These are phyloP conservation scores for Murraya paniculata DNA, from an alignment of 345 rosid species.

Conservation along the genomic window DNA sequence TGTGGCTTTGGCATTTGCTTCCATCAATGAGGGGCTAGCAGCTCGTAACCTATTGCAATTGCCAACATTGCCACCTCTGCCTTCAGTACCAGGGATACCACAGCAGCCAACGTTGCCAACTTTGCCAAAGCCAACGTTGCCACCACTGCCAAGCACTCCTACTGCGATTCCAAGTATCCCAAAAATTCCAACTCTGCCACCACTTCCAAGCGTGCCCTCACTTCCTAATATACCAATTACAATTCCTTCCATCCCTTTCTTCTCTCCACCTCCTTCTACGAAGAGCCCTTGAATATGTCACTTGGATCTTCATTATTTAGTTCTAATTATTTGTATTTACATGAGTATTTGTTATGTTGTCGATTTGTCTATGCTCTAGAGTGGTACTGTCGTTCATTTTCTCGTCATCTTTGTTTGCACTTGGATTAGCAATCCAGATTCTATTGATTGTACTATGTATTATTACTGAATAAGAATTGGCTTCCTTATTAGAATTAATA, in stretches of 20 bases:
- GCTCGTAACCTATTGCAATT: slow-evolving; percentile 23
- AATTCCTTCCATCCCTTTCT: slow-evolving; percentile 36
- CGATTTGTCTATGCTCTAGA: too few relatives aligned
- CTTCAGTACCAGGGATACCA: slow-evolving; percentile 16
- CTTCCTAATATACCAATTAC: slow-evolving; percentile 27
- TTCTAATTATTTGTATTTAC: too few relatives aligned
- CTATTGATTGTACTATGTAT: too few relatives aligned
- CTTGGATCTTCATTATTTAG: neutral
- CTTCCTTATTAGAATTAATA: neutral
- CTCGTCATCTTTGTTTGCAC: too few relatives aligned
- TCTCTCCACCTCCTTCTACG: slow-evolving; percentile 32
- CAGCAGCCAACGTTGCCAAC: neutral
- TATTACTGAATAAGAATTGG: neutral
- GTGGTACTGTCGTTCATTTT: too few relatives aligned
- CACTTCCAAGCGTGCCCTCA: slow-evolving; percentile 27
- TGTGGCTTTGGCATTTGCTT: slow-evolving; percentile 14
- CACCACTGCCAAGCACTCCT: neutral
- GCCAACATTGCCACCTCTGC: slow-evolving; percentile 1
- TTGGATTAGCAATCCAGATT: too few relatives aligned
- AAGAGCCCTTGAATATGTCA: slow-evolving; percentile 15
- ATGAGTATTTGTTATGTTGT: too few relatives aligned
- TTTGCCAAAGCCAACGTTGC: neutral
- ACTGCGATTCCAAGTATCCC: slow-evolving; percentile 15
- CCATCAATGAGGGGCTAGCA: slow-evolving; percentile 5
- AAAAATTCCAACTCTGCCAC: slow-evolving; percentile 14